phyloP scores from a whole-genome alignment of 371 early-diverging fungal species.

The Mucor piriformis region DNA sequence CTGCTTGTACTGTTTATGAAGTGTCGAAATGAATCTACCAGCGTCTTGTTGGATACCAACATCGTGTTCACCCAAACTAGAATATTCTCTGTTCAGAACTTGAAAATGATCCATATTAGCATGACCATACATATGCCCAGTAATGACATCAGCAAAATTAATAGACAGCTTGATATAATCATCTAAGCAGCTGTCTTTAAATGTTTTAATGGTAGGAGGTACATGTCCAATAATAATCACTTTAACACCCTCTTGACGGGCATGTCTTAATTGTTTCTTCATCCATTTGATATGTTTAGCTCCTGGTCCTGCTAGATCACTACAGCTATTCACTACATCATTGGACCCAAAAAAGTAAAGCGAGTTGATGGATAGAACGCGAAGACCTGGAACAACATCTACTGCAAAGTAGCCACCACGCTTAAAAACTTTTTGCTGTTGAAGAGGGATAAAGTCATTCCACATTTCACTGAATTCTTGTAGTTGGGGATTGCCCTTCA shows the following conservation, averaged over 20 bases:
- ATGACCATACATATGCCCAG: conserved; percentile 77
- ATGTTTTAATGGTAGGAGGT: conserved; percentile 66
- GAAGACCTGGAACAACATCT: conserved; percentile 51
- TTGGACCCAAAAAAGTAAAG: conserved; percentile 74
- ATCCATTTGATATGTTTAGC: conserved; percentile 74
- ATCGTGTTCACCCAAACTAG: background rate
- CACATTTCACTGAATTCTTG: conserved; percentile 52
- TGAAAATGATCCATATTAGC: conserved; percentile 76
- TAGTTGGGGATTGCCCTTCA: conserved; percentile 48
- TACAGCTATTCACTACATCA: conserved; percentile 59
- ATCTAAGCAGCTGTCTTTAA: conserved; percentile 62
- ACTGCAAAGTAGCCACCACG: conserved; percentile 71
- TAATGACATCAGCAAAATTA: conserved; percentile 59
- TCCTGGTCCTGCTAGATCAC: conserved; percentile 58
- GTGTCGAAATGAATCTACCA: conserved; percentile 31
- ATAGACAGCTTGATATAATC: conserved; percentile 61
- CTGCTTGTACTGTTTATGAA: conserved; percentile 34
- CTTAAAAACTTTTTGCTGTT: conserved; percentile 60
- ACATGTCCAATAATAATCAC: conserved; percentile 80
- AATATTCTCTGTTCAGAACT: conserved; percentile 41
- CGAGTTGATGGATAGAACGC: conserved; percentile 69
- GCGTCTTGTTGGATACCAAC: conserved; percentile 36
- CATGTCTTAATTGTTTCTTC: conserved; percentile 52
- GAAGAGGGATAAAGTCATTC: conserved; percentile 56
- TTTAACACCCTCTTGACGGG: conserved; percentile 42